These are phyloP conservation scores for Ogataea degrootiae DNA, from an alignment of 805 yeast species.

Conservation along the genomic window DNA sequence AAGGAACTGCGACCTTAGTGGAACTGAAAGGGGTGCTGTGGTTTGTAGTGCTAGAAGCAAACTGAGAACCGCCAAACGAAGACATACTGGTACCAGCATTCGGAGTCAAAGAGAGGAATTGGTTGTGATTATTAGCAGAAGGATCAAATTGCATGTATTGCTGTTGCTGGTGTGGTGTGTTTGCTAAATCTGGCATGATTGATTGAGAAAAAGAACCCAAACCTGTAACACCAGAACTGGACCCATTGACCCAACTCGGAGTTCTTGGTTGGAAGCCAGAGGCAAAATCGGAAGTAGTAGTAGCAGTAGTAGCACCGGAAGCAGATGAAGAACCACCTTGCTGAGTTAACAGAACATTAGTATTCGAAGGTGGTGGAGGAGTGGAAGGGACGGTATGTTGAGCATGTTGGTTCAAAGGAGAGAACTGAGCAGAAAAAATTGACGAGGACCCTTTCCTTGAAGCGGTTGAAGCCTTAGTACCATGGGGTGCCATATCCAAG, in stretches of 20 bases:
- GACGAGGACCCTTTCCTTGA: constrained; percentile 9
- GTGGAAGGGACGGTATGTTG: constrained; percentile 22
- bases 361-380: constrained; percentile 22
- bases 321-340: constrained; percentile 7
- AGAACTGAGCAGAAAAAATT: constrained; percentile 22
- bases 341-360: constrained; percentile 11
- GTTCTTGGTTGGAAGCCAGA: constrained; percentile 26
- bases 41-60: constrained; percentile 4
- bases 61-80: constrained; percentile 13
- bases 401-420: constrained; percentile 18
- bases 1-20: constrained; percentile 11
- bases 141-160: constrained; percentile 7
- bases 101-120: constrained; percentile 22
- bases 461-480: neutral
- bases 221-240: constrained; percentile 5
- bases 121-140: constrained; percentile 7
- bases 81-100: constrained; percentile 14
- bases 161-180: constrained; percentile 16
- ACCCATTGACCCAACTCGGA: constrained; percentile 30
- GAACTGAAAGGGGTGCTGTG: constrained; percentile 22
- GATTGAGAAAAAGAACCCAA: constrained; percentile 16
- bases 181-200: constrained; percentile 17
- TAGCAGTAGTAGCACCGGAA: neutral
- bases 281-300: neutral
- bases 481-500: constrained; percentile 30